Conservation (phyloP, 148 eudicot genomes). For the Silene conica region DNA sequence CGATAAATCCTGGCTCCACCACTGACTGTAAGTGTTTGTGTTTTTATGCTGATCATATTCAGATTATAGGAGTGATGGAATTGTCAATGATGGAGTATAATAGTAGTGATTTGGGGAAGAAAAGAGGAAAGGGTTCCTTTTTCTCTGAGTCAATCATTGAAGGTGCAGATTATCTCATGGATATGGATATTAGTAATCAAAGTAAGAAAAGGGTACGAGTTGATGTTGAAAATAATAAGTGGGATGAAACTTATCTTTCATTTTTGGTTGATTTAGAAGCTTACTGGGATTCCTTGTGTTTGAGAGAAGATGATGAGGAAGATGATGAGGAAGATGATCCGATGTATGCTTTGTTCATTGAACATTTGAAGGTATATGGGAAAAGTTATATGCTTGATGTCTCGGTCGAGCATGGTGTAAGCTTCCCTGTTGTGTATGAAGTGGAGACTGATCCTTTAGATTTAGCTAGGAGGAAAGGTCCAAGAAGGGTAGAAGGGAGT, state of each 20-base stretch:
- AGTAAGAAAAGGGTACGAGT: conserved; percentile 6
- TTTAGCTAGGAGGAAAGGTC: neutral
- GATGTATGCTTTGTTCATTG: conserved; percentile 30
- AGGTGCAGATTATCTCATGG: conserved; percentile 17
- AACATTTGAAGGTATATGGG: conserved; percentile 26
- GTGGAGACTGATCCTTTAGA: conserved; percentile 6
- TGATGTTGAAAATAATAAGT: neutral
- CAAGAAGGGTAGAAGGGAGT: neutral
- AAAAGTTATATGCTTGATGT: conserved; percentile 33
- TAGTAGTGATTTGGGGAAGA: neutral
- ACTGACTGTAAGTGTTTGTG: neutral
- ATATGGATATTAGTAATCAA: conserved; percentile 5
- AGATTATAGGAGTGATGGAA: neutral
- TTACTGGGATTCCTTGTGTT: conserved; percentile 3
- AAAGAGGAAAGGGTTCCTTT: neutral
- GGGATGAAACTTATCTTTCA: conserved; percentile 7
- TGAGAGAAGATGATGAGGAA: conserved; percentile 18
- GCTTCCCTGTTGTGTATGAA: conserved; percentile 32
- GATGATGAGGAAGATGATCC: conserved; percentile 32
- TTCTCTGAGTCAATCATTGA: neutral
- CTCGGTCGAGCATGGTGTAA: conserved; percentile 16
- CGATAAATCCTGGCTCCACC: neutral
- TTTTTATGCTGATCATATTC: neutral
- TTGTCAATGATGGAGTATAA: neutral
- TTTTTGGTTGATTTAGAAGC: conserved; percentile 6